Evolutionary conservation across 73 alveolate species (phyloP), one percentile per base, ranked within the genome.

Genomic region (Durusdinium trenchii): DNA sequence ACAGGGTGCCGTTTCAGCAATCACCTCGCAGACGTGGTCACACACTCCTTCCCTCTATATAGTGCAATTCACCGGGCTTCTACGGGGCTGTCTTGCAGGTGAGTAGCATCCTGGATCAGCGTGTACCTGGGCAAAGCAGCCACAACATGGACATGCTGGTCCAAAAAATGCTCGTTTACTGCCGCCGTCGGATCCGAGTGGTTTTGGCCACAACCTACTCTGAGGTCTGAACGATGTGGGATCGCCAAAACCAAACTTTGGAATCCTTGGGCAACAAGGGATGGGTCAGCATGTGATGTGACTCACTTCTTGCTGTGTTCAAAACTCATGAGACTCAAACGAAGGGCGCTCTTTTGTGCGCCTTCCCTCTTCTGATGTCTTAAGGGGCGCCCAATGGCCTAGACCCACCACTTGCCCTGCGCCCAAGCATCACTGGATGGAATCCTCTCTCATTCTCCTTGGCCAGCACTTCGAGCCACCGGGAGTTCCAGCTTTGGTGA

Each of bases 201-300:
- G 26, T 9, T 71, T 43, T 0, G 23, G 14, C 26, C 46, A 40
- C 42, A 75, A n/a, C 50, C 86, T 7, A 40, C 51, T 30, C 84
- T 75, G 14, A 12, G 57, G 86, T 23, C 23, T 47, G 40, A 1
- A n/a, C 94, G 99, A 94, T 10, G 93, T 78, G 76, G 99, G 99
- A 61, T 94, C 99, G 32, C 99, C 99, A 26, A 94, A 94, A 83
- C 99, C 99, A 42, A 52, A 94, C 99, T 94, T 94, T 28, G 99
- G 99, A 45, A 94, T 91, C 98, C 98, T 91, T 6, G 85, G 83
- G 43, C 35, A 7, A 3, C 43, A 6, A 12, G 7, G 51, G 85
- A 23, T 73, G n/a, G 84, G 32, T 51, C 84, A 73, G 18, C 9
- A 20, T 38, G 9, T 51, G 38, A 75, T 75, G 60, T 1, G 40